Evolutionary conservation across 805 yeast genomes (phyloP).

Genomic region (Priceomyces haplophilus): DNA sequence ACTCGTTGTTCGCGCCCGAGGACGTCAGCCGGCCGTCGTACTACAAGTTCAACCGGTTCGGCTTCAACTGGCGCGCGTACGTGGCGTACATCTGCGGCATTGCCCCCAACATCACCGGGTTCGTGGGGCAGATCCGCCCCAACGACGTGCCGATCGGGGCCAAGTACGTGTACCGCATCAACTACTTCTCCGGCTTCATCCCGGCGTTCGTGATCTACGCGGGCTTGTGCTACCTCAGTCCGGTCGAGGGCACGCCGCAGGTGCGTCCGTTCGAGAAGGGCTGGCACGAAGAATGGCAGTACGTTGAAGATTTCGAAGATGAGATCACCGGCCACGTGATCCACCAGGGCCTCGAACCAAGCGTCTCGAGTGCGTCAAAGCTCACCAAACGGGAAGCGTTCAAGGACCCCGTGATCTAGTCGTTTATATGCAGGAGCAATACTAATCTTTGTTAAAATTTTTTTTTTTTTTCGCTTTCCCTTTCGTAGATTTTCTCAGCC

Average conservation of each 20-base stretch:
- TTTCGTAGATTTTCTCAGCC: too few species aligned
- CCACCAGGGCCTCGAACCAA: slow-evolving; percentile 16
- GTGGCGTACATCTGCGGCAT: slow-evolving; percentile 79
- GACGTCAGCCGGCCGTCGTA: slow-evolving; percentile 25
- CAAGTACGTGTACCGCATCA: slow-evolving; percentile 64
- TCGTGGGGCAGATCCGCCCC: slow-evolving; percentile 78
- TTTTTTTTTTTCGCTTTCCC: too few species aligned
- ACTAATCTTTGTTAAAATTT: too few species aligned
- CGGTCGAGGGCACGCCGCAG: slow-evolving; percentile 41
- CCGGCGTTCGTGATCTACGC: slow-evolving; percentile 56
- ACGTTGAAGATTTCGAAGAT: slow-evolving; percentile 61
- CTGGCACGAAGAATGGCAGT: slow-evolving; percentile 62
- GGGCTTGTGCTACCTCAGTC: slow-evolving; percentile 49
- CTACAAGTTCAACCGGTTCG: slow-evolving; percentile 61
- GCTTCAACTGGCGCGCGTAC: slow-evolving; percentile 82
- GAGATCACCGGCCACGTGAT: slow-evolving; percentile 30
- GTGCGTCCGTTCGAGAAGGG: slow-evolving; percentile 46
- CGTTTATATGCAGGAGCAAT: too few species aligned
- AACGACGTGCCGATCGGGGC: slow-evolving; percentile 74
- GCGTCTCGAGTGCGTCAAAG: slow-evolving; percentile 12
- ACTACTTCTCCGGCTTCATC: slow-evolving; percentile 74
- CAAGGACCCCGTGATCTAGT: neutral
- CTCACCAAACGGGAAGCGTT: slow-evolving; percentile 1
- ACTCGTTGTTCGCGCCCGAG: slow-evolving; percentile 42
- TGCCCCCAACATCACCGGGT: slow-evolving; percentile 81